Percentiles rank a stretch among this genome's conserved stretches.
Conservation (phyloP, 192 early-diverging fungal species). For the Linderina pennispora region DNA sequence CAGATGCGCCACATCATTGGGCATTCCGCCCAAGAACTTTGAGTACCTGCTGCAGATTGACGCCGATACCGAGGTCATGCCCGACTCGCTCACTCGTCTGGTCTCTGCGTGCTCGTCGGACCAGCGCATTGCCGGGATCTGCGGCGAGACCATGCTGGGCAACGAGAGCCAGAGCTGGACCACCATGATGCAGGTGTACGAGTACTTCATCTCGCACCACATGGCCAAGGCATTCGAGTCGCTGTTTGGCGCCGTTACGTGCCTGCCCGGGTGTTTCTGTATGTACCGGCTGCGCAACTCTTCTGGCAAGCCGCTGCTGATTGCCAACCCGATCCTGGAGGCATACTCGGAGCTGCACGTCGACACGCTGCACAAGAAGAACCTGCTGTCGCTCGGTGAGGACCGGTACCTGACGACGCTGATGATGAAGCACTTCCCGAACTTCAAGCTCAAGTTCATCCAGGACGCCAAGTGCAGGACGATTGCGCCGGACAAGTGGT, state of each 20-base stretch:
- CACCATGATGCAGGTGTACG: constrained; percentile 98
- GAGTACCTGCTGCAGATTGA: constrained; percentile 79
- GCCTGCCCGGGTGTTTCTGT: constrained; percentile 84
- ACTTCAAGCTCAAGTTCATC: constrained; percentile 89
- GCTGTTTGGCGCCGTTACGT: constrained; percentile 75
- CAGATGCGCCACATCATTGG: constrained; percentile 97
- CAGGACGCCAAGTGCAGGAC: constrained; percentile 87
- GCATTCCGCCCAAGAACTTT: constrained; percentile 75
- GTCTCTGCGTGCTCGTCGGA: constrained; percentile 76
- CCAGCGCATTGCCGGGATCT: constrained; percentile 78
- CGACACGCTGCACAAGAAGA: constrained; percentile 98
- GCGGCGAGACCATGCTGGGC: constrained; percentile 87
- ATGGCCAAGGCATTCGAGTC: constrained; percentile 88
- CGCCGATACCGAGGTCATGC: constrained; percentile 79
- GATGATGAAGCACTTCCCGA: constrained; percentile 97
- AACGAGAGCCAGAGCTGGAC: constrained; percentile 91
- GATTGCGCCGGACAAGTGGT: constrained; percentile 86
- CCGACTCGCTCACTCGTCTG: constrained; percentile 84
- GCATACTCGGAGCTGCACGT: constrained; percentile 91
- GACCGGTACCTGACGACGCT: constrained; percentile 97
- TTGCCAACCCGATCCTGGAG: constrained; percentile 70
- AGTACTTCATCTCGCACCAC: constrained; percentile 93
- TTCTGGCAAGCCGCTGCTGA: constrained; percentile 66
- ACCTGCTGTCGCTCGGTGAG: constrained; percentile 91
- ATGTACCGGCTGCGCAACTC: constrained; percentile 75